Base-by-base conservation (phyloP, 2,329 filamentous ascomycete species). In the Alternaria tenuissima region DNA sequence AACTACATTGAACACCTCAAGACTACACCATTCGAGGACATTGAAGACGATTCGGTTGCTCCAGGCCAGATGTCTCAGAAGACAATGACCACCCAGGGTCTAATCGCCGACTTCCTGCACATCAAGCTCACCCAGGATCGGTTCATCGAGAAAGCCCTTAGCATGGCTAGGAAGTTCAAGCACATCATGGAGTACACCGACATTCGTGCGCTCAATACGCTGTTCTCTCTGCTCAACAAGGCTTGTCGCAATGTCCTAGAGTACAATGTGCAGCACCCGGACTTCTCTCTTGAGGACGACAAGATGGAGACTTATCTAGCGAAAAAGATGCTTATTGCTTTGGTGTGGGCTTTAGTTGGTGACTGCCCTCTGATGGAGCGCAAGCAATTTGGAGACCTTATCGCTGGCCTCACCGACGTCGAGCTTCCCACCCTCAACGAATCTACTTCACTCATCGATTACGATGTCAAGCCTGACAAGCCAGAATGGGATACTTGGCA, bases 111-210 rank as follows among this genome's bases (percentile, higher is more conserved):
- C 59, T 84, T 96, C 59, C 84, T 99, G 24, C 86, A 91, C 64
- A 86, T 88, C 41, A 89, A 92, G 71, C 83, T 99, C 52, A 90
- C 86, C 0, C 88, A 87, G 7, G 93, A 97, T 68, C 85, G 92
- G 68, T 94, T 99, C 72, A 89, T 98, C 43, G 81, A 89, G 28
- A 89, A 91, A 64, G 91, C 90, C 4, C 86, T 99, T 5, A 86
- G 89, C 54, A 86, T 92, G 76, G 93, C 94, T 4, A 86, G 87
- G 70, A 84, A 84, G 38, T 96, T 92, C 82, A 92, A 90, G 65
- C 95, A 99, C 78, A 99, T 99, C 76, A 99, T 99, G 95, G 93
- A 97, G 70, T 99, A 95, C 76, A 98, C 95, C 0, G 86, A 92
- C 51, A 92, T 94, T 51, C 92, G 95, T 57, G 94, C 93, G 5